phyloP scores from a whole-genome alignment of 169 alveolate species.

The Plasmodium inui region DNA sequence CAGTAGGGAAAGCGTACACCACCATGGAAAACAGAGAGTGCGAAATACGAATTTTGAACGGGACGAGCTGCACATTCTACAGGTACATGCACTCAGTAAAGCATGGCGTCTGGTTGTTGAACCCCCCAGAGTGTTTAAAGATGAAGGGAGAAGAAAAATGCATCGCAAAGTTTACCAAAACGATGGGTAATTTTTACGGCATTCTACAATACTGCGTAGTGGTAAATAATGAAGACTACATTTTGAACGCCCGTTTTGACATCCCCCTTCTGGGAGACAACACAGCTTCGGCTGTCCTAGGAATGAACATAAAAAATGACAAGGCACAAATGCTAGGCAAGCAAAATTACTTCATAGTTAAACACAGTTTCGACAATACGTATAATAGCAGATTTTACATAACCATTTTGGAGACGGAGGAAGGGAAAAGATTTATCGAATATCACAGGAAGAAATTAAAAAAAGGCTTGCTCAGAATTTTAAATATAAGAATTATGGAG shows the following conservation, averaged over 20 bases:
- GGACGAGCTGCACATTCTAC: conserved; percentile 72
- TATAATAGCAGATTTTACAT: conserved; percentile 72
- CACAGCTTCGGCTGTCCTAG: conserved; percentile 65
- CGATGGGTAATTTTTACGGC: conserved; percentile 76
- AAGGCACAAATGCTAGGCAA: conserved; percentile 47
- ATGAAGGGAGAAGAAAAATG: conserved; percentile 70
- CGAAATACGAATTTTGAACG: conserved; percentile 73
- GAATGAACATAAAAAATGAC: conserved; percentile 70
- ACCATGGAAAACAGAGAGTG: conserved; percentile 75
- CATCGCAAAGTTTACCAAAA: conserved; percentile 70
- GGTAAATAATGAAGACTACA: conserved; percentile 71
- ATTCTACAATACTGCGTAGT: conserved; percentile 76
- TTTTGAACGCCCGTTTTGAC: conserved; percentile 74
- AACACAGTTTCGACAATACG: conserved; percentile 70
- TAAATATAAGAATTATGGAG: conserved; percentile 57
- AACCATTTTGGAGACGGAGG: conserved; percentile 74
- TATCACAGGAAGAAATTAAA: conserved; percentile 69
- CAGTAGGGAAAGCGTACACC: not conserved
- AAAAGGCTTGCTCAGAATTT: conserved; percentile 43
- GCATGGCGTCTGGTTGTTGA: conserved; percentile 71
- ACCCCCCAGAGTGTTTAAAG: conserved; percentile 73
- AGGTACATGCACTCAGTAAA: conserved; percentile 76
- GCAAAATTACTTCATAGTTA: conserved; percentile 65
- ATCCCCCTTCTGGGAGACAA: conserved; percentile 74
- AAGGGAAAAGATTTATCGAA: conserved; percentile 67